A percentile compares a stretch with the other conserved stretches of the same genome.
These are phyloP conservation scores for Mortierella sp. DNA, from an alignment of 371 early-diverging fungal genomes.

Conservation along the genomic window DNA sequence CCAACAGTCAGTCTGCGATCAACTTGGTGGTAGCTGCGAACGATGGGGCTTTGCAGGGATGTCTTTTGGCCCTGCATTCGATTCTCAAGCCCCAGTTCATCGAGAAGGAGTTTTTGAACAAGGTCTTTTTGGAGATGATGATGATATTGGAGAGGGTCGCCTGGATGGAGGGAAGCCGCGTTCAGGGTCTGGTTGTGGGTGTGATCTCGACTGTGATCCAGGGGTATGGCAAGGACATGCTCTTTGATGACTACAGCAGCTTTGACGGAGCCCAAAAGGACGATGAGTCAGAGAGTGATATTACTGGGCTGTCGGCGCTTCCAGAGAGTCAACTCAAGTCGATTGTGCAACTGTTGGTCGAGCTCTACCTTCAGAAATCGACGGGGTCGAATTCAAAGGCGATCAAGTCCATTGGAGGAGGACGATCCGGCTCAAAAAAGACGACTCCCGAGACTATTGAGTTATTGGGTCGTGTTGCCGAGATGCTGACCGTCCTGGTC, in stretches of 20 bases:
- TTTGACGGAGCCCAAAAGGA: neutral
- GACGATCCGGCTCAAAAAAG: constrained; percentile 24
- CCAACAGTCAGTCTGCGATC: constrained; percentile 29
- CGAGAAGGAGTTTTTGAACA: constrained; percentile 28
- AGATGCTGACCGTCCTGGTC: constrained; percentile 42
- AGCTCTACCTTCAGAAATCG: constrained; percentile 48
- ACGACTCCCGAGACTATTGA: constrained; percentile 46
- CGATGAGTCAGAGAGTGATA: no score
- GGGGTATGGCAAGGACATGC: constrained; percentile 41
- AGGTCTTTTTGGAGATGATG: constrained; percentile 57
- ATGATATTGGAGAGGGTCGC: constrained; percentile 52
- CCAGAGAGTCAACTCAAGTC: constrained; percentile 39
- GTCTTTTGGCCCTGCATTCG: constrained; percentile 42
- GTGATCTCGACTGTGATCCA: constrained; percentile 49
- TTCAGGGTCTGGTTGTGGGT: constrained; percentile 41
- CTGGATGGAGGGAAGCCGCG: constrained; percentile 55
- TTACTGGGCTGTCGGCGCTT: constrained; percentile 3
- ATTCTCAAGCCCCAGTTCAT: constrained; percentile 41
- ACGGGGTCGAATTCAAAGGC: constrained; percentile 19
- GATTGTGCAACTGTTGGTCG: constrained; percentile 48
- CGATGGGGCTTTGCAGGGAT: constrained; percentile 48
- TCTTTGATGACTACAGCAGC: constrained; percentile 22
- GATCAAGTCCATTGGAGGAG: constrained; percentile 21
- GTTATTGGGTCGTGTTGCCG: constrained; percentile 38
- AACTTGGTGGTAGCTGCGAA: constrained; percentile 32